Conservation (phyloP, 2,329 filamentous ascomycete species). For the Talaromyces sp. region DNA sequence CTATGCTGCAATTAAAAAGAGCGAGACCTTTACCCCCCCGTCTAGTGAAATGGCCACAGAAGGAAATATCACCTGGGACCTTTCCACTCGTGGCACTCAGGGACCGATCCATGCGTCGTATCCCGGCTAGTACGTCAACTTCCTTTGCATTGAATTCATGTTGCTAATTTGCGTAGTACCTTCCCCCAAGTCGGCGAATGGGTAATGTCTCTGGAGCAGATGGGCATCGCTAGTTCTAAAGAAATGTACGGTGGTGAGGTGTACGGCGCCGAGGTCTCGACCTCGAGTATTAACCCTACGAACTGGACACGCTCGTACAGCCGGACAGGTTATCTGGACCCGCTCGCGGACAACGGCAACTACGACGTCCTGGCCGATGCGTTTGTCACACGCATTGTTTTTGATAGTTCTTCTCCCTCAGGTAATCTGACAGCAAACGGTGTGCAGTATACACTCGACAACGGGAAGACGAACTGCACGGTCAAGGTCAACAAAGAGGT, state of each 20-base stretch:
- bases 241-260: constrained; percentile 30
- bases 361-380: constrained; percentile 31
- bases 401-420: constrained; percentile 23
- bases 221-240: constrained; percentile 24
- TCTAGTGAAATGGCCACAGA: constrained; percentile 19
- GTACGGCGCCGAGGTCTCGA: constrained; percentile 31
- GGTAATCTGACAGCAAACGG: constrained; percentile 27
- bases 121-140: constrained; percentile 23
- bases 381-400: constrained; percentile 29
- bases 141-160: neutral
- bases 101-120: constrained; percentile 26
- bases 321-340: constrained; percentile 32
- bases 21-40: constrained; percentile 23
- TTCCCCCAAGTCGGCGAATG: constrained; percentile 27
- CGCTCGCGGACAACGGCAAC: constrained; percentile 27
- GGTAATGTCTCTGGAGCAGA: constrained; percentile 19
- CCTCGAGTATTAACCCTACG: constrained; percentile 30
- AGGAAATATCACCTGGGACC: constrained; percentile 24
- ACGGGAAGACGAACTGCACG: constrained; percentile 22
- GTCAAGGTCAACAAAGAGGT: constrained; percentile 28
- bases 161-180: constrained; percentile 22
- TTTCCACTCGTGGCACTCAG: constrained; percentile 19
- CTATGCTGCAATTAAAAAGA: constrained; percentile 31
- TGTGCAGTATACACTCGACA: constrained; percentile 30
- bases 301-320: constrained; percentile 36